Conservation (phyloP, 2,329 filamentous ascomycete genomes). For the Penicillium sp. region DNA sequence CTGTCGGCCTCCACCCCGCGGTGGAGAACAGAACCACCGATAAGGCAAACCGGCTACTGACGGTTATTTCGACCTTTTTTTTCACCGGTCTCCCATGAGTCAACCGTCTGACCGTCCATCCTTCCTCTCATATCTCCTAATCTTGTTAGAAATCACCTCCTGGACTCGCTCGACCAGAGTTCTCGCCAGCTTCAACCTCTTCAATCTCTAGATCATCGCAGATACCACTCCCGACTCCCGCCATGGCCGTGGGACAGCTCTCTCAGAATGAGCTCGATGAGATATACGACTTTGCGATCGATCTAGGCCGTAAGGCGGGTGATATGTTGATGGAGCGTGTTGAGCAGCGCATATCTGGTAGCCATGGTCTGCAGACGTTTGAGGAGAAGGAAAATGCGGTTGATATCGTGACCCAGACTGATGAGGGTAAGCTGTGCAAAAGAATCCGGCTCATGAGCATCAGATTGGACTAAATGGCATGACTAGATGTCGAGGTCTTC, state of each 20-base stretch:
- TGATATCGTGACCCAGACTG: conserved; percentile 76
- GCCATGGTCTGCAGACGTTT: conserved; percentile 45
- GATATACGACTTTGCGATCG: conserved; percentile 71
- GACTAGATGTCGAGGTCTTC: conserved; percentile 70
- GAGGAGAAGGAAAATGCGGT: conserved; percentile 75
- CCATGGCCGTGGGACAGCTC: conserved; percentile 29
- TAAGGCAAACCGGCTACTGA: conserved; percentile 25
- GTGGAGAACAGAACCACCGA: conserved; percentile 18
- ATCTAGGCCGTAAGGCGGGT: conserved; percentile 71
- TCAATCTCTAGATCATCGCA: background rate
- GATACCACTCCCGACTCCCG: conserved; percentile 10
- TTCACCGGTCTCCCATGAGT: conserved; percentile 15
- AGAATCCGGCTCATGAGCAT: background rate
- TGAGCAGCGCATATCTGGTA: conserved; percentile 55
- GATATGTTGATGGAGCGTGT: conserved; percentile 67
- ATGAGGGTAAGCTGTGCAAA: conserved; percentile 60
- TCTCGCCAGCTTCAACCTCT: background rate
- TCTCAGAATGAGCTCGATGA: conserved; percentile 58
- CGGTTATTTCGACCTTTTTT: conserved; percentile 23
- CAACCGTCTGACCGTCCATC: conserved; percentile 5
- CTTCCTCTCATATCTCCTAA: background rate
- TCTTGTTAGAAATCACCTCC: background rate
- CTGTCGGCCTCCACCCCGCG: conserved; percentile 9
- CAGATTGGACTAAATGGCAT: conserved; percentile 6
- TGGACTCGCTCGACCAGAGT: background rate